Evolutionary conservation across 2,329 filamentous ascomycete species (phyloP).

Genomic region (Aspergillus vadensis): DNA sequence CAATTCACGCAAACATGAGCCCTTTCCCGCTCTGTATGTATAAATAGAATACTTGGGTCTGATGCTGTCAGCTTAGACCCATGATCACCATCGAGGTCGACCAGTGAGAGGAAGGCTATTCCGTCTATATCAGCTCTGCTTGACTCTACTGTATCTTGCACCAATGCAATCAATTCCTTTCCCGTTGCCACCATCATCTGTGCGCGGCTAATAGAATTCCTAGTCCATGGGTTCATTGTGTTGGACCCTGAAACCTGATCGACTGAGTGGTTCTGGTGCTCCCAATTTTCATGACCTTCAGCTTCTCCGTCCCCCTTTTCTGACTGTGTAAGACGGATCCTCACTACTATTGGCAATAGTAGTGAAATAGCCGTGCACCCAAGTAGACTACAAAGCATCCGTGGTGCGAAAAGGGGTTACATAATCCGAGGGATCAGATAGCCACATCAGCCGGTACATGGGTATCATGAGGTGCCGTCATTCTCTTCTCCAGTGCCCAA

Average conservation of each 20-base stretch:
- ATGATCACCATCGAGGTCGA: not conserved
- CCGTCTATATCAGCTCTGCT: not conserved
- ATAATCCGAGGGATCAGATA: constrained; percentile 1
- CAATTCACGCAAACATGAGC: not conserved
- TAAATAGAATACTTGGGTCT: not conserved
- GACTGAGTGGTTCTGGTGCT: not conserved
- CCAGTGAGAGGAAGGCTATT: not conserved
- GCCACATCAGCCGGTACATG: not conserved
- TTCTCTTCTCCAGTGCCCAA: not conserved
- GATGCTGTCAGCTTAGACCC: not conserved
- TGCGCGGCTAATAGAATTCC: too few species aligned
- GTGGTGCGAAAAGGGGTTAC: not conserved
- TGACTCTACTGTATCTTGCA: not conserved
- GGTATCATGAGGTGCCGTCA: not conserved
- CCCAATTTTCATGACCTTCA: not conserved
- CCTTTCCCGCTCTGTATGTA: not conserved
- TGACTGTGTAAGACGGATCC: not conserved
- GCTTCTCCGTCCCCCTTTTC: not conserved
- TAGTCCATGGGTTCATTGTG: not conserved
- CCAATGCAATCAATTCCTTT: not conserved
- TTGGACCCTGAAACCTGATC: not conserved
- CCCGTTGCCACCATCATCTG: not conserved
- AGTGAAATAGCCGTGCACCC: not conserved
- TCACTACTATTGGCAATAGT: constrained; percentile 16
- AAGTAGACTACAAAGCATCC: too few species aligned